Base-by-base conservation (phyloP, 2,329 filamentous ascomycete genomes). In the Alternaria ventricosa region DNA sequence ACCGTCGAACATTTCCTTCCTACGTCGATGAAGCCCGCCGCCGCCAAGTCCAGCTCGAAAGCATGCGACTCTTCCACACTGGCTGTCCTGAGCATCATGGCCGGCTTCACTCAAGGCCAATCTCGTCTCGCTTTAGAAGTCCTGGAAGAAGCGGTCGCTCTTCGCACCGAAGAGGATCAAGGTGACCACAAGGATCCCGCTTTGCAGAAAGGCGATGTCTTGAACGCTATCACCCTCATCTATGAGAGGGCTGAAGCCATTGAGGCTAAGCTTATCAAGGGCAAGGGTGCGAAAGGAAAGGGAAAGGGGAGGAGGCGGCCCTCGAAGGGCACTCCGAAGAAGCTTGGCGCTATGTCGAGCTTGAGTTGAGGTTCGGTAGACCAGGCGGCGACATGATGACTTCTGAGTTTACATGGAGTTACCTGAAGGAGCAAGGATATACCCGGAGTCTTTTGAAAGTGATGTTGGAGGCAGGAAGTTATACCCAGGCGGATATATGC, bases 231-330 rank as follows among this genome's bases (percentile, higher is more conserved):
- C 1, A 30, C 15, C 1, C 57, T 66, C 7, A 45, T 69, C 3
- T 69, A 57, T 23, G 67, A 69, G 36, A 53, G 56, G 0, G 67
- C 60, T 4, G 66, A 59, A 13, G 49, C 62, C 6, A 43, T 69
- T 4, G 51, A 55, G 4, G 57, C 46, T 0, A 67, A 59, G 44
- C 28, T 61, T 20, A 64, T 54, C 12, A 67, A 67, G 41, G 46
- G 12, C 6, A 66, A 64, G 54, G 54, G 51, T 4, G 57, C 22
- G 6, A 67, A 61, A 58, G 20, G 44, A 5, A 61, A 53, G 47
- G 58, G 51, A 23, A 63, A 64, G 47, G 62, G 58, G 25, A 51
- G 18, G 30, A 59, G 60, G 56, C 59, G 55, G 23, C 57, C 55
- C 2, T 25, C 27, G 5, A 62, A 46, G 44, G 65, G 44, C 27